Percentiles rank a stretch among this genome's conserved stretches.
Evolutionary conservation across 345 rosid species (phyloP).

Genomic region (Gossypium stocksii): DNA sequence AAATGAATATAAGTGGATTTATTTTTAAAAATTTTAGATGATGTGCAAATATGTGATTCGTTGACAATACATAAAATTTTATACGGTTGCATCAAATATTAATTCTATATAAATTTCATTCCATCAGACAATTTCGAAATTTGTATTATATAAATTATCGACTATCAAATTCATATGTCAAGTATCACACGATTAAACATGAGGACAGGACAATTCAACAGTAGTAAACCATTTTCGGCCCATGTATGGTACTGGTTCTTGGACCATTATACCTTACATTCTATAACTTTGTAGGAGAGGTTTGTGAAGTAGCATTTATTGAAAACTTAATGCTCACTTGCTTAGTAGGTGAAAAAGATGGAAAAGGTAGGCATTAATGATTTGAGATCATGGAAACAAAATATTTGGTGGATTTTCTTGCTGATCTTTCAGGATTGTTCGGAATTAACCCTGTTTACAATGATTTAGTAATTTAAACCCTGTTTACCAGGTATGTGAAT

Average conservation of each 20-base stretch:
- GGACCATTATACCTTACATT: background rate
- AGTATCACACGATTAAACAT: no score
- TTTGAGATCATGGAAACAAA: background rate
- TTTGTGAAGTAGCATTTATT: constrained; percentile 16
- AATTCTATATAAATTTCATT: no score
- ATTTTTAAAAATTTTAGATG: no score
- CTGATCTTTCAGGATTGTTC: background rate
- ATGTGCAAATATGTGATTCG: no score
- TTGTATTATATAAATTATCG: no score
- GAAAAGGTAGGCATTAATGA: background rate
- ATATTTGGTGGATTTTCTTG: background rate
- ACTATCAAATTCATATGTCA: no score
- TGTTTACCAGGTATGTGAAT: background rate
- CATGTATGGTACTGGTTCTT: background rate
- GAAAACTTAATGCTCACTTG: constrained; percentile 11
- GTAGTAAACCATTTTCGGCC: background rate
- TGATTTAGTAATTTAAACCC: background rate
- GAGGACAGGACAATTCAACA: no score
- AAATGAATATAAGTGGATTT: no score
- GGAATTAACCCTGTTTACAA: background rate
- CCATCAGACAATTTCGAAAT: no score
- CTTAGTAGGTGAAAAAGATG: background rate
- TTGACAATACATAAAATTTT: no score
- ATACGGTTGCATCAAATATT: no score
- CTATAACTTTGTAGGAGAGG: background rate